phyloP scores from a whole-genome alignment of 2,329 filamentous ascomycete species.

The Pseudocercospora fijiensis region DNA sequence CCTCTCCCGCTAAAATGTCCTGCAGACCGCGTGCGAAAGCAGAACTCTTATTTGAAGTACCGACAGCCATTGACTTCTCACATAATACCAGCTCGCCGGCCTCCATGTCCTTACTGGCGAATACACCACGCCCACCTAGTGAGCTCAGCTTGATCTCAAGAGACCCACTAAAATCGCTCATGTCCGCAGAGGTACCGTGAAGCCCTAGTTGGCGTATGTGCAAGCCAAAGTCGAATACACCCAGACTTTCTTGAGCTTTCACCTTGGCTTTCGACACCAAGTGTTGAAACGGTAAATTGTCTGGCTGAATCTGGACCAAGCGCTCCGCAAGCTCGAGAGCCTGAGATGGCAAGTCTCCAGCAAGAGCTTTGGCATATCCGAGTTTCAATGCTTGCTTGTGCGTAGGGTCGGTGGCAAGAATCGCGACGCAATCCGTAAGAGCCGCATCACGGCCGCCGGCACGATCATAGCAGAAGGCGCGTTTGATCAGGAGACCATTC shows the following conservation, averaged over 20 bases:
- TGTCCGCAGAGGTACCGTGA: neutral
- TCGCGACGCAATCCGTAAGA: neutral
- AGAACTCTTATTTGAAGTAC: neutral
- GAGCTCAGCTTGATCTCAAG: slow-evolving; percentile 23
- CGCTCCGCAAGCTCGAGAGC: neutral
- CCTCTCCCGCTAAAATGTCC: slow-evolving; percentile 2
- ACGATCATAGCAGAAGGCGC: slow-evolving; percentile 1
- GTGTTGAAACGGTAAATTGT: neutral
- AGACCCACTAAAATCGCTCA: neutral
- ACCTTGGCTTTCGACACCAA: neutral
- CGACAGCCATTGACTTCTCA: slow-evolving; percentile 32
- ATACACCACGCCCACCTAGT: slow-evolving; percentile 45
- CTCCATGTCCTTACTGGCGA: slow-evolving; percentile 41
- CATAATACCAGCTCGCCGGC: slow-evolving; percentile 45
- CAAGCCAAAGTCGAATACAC: neutral
- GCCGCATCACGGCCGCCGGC: neutral
- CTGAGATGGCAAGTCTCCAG: neutral
- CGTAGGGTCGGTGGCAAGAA: neutral
- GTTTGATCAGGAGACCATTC: neutral
- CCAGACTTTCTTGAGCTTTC: neutral
- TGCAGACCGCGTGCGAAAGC: slow-evolving; percentile 3
- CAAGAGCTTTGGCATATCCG: neutral
- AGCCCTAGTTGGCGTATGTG: neutral
- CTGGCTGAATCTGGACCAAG: neutral
- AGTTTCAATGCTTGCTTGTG: slow-evolving; percentile 5